Conservation (phyloP, 1,139 yeast species). For the Hanseniaspora uvarum region DNA sequence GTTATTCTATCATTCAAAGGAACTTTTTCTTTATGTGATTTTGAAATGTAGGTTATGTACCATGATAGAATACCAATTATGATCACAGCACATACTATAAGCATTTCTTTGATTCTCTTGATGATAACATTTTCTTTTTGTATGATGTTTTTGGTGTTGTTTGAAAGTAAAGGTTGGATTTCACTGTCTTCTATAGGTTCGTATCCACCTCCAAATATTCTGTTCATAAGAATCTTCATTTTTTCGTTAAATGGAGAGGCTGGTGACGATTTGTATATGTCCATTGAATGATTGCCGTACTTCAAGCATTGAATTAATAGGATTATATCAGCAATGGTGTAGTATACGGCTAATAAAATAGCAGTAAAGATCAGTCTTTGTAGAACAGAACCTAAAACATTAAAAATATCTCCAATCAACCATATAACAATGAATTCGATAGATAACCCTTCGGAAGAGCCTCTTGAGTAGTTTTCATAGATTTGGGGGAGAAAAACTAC, state of each 20-base stretch:
- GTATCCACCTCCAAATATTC: slow-evolving; percentile 18
- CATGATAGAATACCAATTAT: slow-evolving; percentile 78
- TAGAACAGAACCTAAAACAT: slow-evolving; percentile 75
- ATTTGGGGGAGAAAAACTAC: slow-evolving; percentile 96
- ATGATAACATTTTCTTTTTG: slow-evolving; percentile 14
- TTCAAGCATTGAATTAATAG: slow-evolving; percentile 69
- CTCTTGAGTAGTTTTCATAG: slow-evolving; percentile 76
- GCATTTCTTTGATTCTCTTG: slow-evolving; percentile 36
- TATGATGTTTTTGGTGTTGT: neutral
- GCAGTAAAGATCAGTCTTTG: slow-evolving; percentile 89
- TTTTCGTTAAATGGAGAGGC: slow-evolving; percentile 59
- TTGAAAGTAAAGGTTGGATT: slow-evolving; percentile 15
- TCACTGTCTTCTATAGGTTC: slow-evolving; percentile 17
- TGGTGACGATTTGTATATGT: slow-evolving; percentile 69
- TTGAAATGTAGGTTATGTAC: slow-evolving; percentile 47
- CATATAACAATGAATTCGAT: slow-evolving; percentile 72
- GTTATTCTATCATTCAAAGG: slow-evolving; percentile 34
- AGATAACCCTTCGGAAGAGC: slow-evolving; percentile 79
- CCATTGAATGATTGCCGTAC: slow-evolving; percentile 46
- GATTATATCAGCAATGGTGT: slow-evolving; percentile 80
- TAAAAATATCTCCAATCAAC: slow-evolving; percentile 84
- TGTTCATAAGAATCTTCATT: slow-evolving; percentile 23
- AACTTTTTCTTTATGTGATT: slow-evolving; percentile 27
- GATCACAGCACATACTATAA: slow-evolving; percentile 61
- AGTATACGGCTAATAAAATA: slow-evolving; percentile 81